phyloP scores from a whole-genome alignment of 2,329 filamentous ascomycete species.

The Penicillium sp. region DNA sequence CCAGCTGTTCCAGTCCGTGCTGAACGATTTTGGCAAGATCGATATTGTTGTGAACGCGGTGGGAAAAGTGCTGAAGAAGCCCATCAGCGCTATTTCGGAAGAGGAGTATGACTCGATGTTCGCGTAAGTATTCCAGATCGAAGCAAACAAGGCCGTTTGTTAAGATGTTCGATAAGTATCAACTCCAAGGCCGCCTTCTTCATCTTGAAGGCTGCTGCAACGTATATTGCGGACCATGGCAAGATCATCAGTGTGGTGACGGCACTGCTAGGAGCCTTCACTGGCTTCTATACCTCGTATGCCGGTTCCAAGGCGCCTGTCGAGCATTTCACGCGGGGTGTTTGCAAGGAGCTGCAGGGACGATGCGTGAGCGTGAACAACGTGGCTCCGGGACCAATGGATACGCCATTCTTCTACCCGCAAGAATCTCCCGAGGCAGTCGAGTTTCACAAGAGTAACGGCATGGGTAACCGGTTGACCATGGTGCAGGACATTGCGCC shows the following conservation, averaged over 20 bases:
- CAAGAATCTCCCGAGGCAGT: conserved; percentile 43
- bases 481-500: conserved; percentile 45
- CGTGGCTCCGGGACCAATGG: conserved; percentile 51
- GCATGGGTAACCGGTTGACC: conserved; percentile 40
- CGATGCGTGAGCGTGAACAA: conserved; percentile 50
- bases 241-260: conserved; percentile 47
- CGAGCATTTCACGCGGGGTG: conserved; percentile 52
- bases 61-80: conserved; percentile 48
- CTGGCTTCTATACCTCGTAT: conserved; percentile 44
- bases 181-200: conserved; percentile 47
- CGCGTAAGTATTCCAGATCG: conserved; percentile 31
- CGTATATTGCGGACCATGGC: conserved; percentile 42
- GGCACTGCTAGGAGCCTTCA: conserved; percentile 44
- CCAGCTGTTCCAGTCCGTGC: conserved; percentile 38
- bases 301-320: conserved; percentile 54
- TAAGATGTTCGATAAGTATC: no score
- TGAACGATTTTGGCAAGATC: conserved; percentile 42
- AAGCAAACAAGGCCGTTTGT: no score
- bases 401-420: conserved; percentile 47
- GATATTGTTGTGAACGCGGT: conserved; percentile 50
- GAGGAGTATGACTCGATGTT: conserved; percentile 47
- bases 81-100: conserved; percentile 42
- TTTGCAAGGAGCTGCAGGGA: conserved; percentile 52
- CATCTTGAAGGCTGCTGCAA: conserved; percentile 42
- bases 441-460: conserved; percentile 44